A percentile compares a stretch with the other conserved stretches of the same genome.
These are phyloP conservation scores for Penicillium carneum DNA, from an alignment of 2,329 filamentous ascomycete genomes.

Conservation along the genomic window DNA sequence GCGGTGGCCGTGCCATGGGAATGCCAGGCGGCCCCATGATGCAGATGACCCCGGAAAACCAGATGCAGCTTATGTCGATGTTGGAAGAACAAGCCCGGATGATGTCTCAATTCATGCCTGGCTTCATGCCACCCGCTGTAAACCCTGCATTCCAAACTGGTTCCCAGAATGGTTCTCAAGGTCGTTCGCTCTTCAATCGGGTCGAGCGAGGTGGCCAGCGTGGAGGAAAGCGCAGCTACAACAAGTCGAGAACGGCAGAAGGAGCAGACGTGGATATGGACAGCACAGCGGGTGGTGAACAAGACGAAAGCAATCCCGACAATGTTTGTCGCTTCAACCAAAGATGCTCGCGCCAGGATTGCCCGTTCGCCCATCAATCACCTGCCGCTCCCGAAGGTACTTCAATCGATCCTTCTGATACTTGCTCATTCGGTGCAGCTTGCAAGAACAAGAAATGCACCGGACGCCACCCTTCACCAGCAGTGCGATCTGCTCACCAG, in stretches of 20 bases:
- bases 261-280: conserved; percentile 50
- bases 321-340: conserved; percentile 89
- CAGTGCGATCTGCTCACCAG: conserved; percentile 78
- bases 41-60: conserved; percentile 69
- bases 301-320: conserved; percentile 65
- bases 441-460: conserved; percentile 97
- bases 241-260: conserved; percentile 36
- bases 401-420: conserved; percentile 78
- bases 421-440: conserved; percentile 83
- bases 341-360: conserved; percentile 84
- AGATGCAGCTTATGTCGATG: conserved; percentile 77
- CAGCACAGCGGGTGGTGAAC: conserved; percentile 41
- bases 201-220: conserved; percentile 62
- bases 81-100: conserved; percentile 86
- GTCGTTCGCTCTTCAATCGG: conserved; percentile 76
- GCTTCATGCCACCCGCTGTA: conserved; percentile 61
- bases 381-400: conserved; percentile 82
- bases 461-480: conserved; percentile 88
- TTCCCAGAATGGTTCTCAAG: conserved; percentile 56
- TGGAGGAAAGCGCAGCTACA: conserved; percentile 58
- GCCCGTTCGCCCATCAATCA: conserved; percentile 92
- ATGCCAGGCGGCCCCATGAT: conserved; percentile 53
- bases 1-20: conserved; percentile 56
- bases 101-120: conserved; percentile 75
- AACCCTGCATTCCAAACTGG: conserved; percentile 62